Base-by-base conservation (phyloP, 495 filamentous ascomycete genomes). In the Bacidia rubella region DNA sequence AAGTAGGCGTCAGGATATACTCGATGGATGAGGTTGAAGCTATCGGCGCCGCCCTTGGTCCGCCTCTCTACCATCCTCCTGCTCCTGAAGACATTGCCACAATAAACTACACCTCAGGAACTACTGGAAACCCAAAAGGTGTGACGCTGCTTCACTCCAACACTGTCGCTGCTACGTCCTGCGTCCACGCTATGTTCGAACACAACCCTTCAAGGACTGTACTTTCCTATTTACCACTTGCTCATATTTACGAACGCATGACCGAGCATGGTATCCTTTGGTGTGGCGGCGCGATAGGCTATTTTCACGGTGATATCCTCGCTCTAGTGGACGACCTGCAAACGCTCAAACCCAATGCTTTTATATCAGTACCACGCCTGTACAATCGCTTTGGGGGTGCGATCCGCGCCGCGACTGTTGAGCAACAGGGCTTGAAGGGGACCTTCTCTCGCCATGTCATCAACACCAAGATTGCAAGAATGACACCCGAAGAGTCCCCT, bases 61-160 rank as follows among this genome's bases (percentile, higher is more conserved):
- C 78, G 27, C 76, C 82, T 41, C 71, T 76, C 63, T 81, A 80
- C 47, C 70, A 71, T 41, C 77, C 83, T 26, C 90, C 92, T 9
- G 68, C 67, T 26, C 78, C 85, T 0, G 75, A 83, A 2, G 89
- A 96, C 62, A 74, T 85, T 60, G 74, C 94, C 52, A 97, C 92
- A 27, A 89, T 98, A 69, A 98, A 97, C 70, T 98, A 98, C 70
- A 98, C 92, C 10, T 94, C 87, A 11, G 92, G 92, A 17, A 98
- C 92, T 10, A 98, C 92, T 0, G 93, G 92, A 5, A 77, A 85
- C 56, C 92, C 92, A 3, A 98, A 98, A 70, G 92, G 92, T 52
- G 92, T 97, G 4, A 72, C 90, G 29, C 68, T 97, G 55, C 88
- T 85, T 2, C 93, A 98, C 62, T 69, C 71, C 57, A 86, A 83